phyloP scores from a whole-genome alignment of 257 asterid genomes.

The Salvia hispanica region DNA sequence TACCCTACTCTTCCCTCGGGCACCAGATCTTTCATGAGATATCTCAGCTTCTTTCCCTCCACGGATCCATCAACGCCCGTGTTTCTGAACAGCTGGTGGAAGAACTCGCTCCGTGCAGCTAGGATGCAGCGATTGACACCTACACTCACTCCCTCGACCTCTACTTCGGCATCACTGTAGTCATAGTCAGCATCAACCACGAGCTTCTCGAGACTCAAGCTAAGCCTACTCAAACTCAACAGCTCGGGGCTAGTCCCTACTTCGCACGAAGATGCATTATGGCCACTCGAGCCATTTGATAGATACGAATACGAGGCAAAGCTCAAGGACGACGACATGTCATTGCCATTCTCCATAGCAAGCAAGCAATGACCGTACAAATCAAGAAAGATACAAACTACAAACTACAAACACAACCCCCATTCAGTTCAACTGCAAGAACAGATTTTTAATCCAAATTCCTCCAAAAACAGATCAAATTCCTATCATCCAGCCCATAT shows the following conservation, averaged over 20 bases:
- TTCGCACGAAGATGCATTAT: conserved; percentile 39
- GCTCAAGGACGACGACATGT: conserved; percentile 59
- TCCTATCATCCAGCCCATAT: conserved; percentile 14
- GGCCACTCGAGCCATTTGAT: conserved; percentile 58
- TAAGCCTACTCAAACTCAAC: conserved; percentile 55
- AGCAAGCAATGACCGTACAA: conserved; percentile 38
- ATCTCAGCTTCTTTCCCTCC: conserved; percentile 72
- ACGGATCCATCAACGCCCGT: conserved; percentile 30
- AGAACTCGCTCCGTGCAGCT: conserved; percentile 69
- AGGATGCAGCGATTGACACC: conserved; percentile 80
- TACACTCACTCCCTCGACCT: conserved; percentile 60
- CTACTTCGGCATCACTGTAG: conserved; percentile 73
- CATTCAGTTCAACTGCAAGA: not conserved
- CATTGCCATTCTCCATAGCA: conserved; percentile 65
- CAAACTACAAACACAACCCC: not conserved
- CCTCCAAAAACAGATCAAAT: conserved; percentile 11
- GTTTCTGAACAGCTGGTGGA: conserved; percentile 50
- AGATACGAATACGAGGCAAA: conserved; percentile 59
- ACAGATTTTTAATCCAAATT: not conserved
- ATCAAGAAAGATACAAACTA: not conserved
- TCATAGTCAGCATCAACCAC: conserved; percentile 56
- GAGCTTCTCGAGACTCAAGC: conserved; percentile 64
- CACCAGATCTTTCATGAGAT: conserved; percentile 52
- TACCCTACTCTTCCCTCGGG: conserved; percentile 53
- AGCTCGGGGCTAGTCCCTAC: conserved; percentile 51